A percentile compares a stretch with the other conserved stretches of the same genome.
phyloP scores from a whole-genome alignment of 2,329 filamentous ascomycete species.

The Botryosphaeria dothidea region DNA sequence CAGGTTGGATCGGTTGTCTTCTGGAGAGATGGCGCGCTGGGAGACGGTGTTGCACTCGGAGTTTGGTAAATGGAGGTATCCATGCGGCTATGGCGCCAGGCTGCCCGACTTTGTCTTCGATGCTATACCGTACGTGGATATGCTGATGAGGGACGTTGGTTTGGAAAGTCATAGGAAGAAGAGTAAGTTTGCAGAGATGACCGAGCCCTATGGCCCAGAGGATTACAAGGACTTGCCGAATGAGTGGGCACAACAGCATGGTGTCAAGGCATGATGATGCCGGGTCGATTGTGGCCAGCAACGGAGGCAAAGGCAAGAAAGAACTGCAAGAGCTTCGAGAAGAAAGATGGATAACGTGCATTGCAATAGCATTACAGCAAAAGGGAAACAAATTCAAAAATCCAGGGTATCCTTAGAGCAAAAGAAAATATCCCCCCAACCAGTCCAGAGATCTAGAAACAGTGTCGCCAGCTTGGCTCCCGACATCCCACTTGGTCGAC shows the following conservation, averaged over 20 bases:
- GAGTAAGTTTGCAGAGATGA: conserved; percentile 53
- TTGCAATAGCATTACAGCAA: background rate
- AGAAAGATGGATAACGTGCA: background rate
- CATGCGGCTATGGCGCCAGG: conserved; percentile 60
- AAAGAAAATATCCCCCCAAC: background rate
- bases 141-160: conserved; percentile 66
- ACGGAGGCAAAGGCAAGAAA: background rate
- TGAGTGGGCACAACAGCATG: conserved; percentile 48
- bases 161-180: conserved; percentile 58
- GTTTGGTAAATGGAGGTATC: conserved; percentile 70
- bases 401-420: conserved; percentile 5
- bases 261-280: background rate
- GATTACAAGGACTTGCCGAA: conserved; percentile 58
- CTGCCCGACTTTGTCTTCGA: conserved; percentile 76
- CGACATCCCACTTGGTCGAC: background rate
- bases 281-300: background rate
- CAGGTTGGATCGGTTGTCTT: conserved; percentile 38
- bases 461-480: background rate
- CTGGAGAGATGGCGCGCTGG: conserved; percentile 23
- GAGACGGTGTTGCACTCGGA: conserved; percentile 62
- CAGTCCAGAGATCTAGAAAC: background rate
- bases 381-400: background rate
- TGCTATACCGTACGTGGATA: conserved; percentile 70
- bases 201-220: conserved; percentile 58
- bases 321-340: background rate